A percentile compares a stretch with the other conserved stretches of the same genome.
phyloP scores from a whole-genome alignment of 1,284 basidiomycete species.

The Neolentinus lepideus region DNA sequence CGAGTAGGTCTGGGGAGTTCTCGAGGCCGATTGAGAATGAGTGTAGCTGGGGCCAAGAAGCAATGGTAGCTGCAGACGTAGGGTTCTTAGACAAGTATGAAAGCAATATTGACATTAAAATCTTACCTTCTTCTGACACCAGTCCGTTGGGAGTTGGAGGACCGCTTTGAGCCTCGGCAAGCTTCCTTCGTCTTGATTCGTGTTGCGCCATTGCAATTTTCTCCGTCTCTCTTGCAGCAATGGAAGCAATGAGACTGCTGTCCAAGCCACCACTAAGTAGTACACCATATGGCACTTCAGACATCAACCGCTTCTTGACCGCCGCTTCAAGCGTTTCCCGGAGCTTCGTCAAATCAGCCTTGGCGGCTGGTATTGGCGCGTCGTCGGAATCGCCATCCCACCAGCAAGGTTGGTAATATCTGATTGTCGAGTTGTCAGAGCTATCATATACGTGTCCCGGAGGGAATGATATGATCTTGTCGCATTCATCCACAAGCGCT shows the following conservation, averaged over 20 bases:
- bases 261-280: constrained; percentile 94
- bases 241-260: constrained; percentile 92
- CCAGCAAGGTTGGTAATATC: constrained; percentile 87
- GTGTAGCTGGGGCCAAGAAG: constrained; percentile 94
- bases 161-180: constrained; percentile 47
- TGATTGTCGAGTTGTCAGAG: constrained; percentile 62
- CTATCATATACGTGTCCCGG: constrained; percentile 96
- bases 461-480: constrained; percentile 93
- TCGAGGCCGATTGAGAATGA: constrained; percentile 97
- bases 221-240: constrained; percentile 96
- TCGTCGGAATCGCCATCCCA: constrained; percentile 69
- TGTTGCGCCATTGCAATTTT: constrained; percentile 81
- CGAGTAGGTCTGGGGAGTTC: constrained; percentile 92
- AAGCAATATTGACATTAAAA: constrained; percentile 14
- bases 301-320: constrained; percentile 96
- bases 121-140: constrained; percentile 47
- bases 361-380: constrained; percentile 52
- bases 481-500: constrained; percentile 88
- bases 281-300: constrained; percentile 98
- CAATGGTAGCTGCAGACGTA: constrained; percentile 51
- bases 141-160: constrained; percentile 44
- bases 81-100: neutral
- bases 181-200: constrained; percentile 55
- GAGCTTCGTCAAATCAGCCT: constrained; percentile 65
- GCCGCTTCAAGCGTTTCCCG: constrained; percentile 86